These are phyloP conservation scores for Phallus indusiatus DNA, from an alignment of 768 basidiomycete species.

Conservation along the genomic window DNA sequence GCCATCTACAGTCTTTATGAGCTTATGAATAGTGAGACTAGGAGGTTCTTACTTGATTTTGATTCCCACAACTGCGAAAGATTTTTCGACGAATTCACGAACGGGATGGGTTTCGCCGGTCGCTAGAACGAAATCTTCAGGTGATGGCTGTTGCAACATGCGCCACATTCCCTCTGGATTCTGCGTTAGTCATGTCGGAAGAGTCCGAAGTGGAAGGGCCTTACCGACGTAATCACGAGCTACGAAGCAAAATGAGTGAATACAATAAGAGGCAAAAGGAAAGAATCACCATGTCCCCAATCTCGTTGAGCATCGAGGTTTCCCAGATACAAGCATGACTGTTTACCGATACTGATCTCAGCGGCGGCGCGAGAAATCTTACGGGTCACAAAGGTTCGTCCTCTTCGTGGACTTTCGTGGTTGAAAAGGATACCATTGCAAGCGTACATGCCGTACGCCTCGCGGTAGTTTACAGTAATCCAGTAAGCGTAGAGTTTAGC, in stretches of 20 bases:
- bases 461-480: conserved; percentile 88
- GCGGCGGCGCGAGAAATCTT: conserved; percentile 91
- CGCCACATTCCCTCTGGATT: conserved; percentile 98
- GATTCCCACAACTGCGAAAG: conserved; percentile 64
- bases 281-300: conserved; percentile 80
- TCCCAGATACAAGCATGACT: conserved; percentile 84
- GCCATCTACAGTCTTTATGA: conserved; percentile 48
- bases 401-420: conserved; percentile 92
- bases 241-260: conserved; percentile 18
- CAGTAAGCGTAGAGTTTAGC: conserved; percentile 91
- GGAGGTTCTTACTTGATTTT: conserved; percentile 47
- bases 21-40: conserved; percentile 2
- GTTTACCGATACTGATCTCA: conserved; percentile 85
- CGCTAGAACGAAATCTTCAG: conserved; percentile 91
- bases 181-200: not conserved
- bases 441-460: conserved; percentile 94
- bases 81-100: conserved; percentile 84
- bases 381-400: conserved; percentile 91
- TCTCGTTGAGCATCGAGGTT: conserved; percentile 93
- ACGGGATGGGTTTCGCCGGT: conserved; percentile 96
- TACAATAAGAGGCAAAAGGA: conserved; percentile 6
- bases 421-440: conserved; percentile 98
- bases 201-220: not conserved
- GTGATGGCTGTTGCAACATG: conserved; percentile 78
- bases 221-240: conserved; percentile 45